phyloP scores from a whole-genome alignment of 345 rosid genomes.

The Ailanthus altissimus region DNA sequence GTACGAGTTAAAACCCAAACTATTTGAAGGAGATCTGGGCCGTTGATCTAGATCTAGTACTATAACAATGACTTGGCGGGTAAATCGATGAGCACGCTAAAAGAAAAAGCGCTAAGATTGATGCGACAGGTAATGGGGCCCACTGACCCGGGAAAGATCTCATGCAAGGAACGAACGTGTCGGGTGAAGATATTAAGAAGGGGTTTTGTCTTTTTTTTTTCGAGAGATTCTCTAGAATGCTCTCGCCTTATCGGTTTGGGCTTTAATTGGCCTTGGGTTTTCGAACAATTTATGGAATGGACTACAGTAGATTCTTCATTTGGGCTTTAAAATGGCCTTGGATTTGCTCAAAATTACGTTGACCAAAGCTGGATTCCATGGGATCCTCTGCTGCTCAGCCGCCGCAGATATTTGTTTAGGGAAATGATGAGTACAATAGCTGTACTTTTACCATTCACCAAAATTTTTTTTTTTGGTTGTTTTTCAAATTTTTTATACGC shows the following conservation, averaged over 20 bases:
- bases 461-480: too few species aligned
- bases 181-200: not conserved
- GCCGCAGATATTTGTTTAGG: not conserved
- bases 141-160: not conserved
- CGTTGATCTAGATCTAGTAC: slow-evolving; percentile 39
- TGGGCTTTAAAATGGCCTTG: not conserved
- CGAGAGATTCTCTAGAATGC: slow-evolving; percentile 22
- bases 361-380: not conserved
- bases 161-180: slow-evolving; percentile 23
- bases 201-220: not conserved
- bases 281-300: not conserved
- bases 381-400: not conserved
- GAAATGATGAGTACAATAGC: too few species aligned
- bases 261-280: not conserved
- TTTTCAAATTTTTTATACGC: too few species aligned
- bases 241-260: slow-evolving; percentile 27
- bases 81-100: slow-evolving; percentile 38
- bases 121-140: slow-evolving; percentile 45
- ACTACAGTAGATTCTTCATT: not conserved
- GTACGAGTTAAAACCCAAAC: slow-evolving; percentile 17
- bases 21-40: slow-evolving; percentile 25
- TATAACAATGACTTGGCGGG: slow-evolving; percentile 37
- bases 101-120: slow-evolving; percentile 49
- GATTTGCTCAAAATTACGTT: not conserved
- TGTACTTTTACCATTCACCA: too few species aligned